Percentiles rank a stretch among this genome's conserved stretches.
Evolutionary conservation across 2,329 filamentous ascomycete genomes (phyloP).

Genomic region (Tolypocladium cylindrosporum): DNA sequence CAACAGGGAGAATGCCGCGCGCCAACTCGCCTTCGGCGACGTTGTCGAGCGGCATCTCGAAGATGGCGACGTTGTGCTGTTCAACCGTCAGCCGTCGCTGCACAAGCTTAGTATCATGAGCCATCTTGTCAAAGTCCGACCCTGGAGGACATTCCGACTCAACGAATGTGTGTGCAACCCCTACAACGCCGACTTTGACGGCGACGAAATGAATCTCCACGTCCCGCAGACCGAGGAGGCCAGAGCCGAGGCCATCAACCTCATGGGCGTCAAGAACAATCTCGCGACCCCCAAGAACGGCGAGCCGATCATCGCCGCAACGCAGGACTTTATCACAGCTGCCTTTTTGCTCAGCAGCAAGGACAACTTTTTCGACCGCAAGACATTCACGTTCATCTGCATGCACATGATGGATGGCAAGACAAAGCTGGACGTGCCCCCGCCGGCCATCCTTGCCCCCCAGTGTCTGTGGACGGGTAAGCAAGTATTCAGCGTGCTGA

Average conservation of each 20-base stretch:
- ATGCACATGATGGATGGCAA: constrained; percentile 86
- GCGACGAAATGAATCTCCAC: constrained; percentile 98
- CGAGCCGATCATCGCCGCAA: constrained; percentile 96
- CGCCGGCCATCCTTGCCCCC: constrained; percentile 78
- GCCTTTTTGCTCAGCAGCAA: constrained; percentile 87
- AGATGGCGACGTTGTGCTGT: constrained; percentile 90
- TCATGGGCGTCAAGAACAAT: constrained; percentile 98
- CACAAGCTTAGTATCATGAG: constrained; percentile 99
- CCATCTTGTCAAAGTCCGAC: constrained; percentile 85
- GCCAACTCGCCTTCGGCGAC: constrained; percentile 70
- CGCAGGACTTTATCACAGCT: constrained; percentile 97
- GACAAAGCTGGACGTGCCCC: constrained; percentile 71
- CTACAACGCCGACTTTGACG: constrained; percentile 98
- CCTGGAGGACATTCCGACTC: constrained; percentile 89
- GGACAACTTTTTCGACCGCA: constrained; percentile 83
- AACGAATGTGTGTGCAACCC: constrained; percentile 98
- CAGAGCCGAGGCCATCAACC: constrained; percentile 82
- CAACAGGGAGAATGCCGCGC: constrained; percentile 60
- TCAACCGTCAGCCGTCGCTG: constrained; percentile 94
- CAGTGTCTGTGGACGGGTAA: constrained; percentile 92
- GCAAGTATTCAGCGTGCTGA: constrained; percentile 83
- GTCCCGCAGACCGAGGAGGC: constrained; percentile 97
- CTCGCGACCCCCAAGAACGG: constrained; percentile 93
- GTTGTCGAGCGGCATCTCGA: constrained; percentile 90
- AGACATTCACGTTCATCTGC: constrained; percentile 80